These are phyloP conservation scores for Fusarium pseudoanthophilum DNA, from an alignment of 2,329 filamentous ascomycete species.

Conservation along the genomic window DNA sequence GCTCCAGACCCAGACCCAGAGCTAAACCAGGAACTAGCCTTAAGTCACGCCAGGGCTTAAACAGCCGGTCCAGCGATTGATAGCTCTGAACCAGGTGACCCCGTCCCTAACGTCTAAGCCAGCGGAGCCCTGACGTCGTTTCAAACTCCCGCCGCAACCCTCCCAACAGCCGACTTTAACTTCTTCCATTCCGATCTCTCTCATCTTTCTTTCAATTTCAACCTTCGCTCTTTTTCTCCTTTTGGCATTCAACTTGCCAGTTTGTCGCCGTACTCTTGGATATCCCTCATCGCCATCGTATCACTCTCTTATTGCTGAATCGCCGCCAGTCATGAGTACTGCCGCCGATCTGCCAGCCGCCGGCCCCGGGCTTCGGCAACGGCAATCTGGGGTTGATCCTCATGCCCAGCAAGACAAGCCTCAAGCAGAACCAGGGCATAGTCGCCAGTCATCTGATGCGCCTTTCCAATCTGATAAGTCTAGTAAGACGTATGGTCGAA, in stretches of 20 bases:
- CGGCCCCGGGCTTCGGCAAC: slow-evolving; percentile 46
- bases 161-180: slow-evolving; percentile 33
- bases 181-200: slow-evolving; percentile 23
- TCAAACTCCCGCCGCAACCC: slow-evolving; percentile 11
- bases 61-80: slow-evolving; percentile 6
- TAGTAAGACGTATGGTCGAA: slow-evolving; percentile 89
- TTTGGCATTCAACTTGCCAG: slow-evolving; percentile 4
- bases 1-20: slow-evolving; percentile 10
- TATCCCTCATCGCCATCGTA: neutral
- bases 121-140: slow-evolving; percentile 48
- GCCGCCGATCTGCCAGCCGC: slow-evolving; percentile 44
- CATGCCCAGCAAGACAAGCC: slow-evolving; percentile 27
- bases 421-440: slow-evolving; percentile 23
- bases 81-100: slow-evolving; percentile 28
- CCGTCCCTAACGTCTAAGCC: slow-evolving; percentile 14
- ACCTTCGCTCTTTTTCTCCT: slow-evolving; percentile 1
- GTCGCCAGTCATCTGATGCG: slow-evolving; percentile 24
- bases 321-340: slow-evolving; percentile 45
- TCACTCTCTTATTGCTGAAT: slow-evolving; percentile 7
- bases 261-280: neutral
- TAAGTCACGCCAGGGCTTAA: slow-evolving; percentile 7
- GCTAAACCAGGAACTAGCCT: slow-evolving; percentile 4
- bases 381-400: slow-evolving; percentile 40
- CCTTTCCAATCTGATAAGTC: slow-evolving; percentile 43
- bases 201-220: slow-evolving; percentile 17